Percentiles rank a stretch among this genome's conserved stretches.
Conservation (phyloP, 257 asterid species). For the Lycium ferocissimum region DNA sequence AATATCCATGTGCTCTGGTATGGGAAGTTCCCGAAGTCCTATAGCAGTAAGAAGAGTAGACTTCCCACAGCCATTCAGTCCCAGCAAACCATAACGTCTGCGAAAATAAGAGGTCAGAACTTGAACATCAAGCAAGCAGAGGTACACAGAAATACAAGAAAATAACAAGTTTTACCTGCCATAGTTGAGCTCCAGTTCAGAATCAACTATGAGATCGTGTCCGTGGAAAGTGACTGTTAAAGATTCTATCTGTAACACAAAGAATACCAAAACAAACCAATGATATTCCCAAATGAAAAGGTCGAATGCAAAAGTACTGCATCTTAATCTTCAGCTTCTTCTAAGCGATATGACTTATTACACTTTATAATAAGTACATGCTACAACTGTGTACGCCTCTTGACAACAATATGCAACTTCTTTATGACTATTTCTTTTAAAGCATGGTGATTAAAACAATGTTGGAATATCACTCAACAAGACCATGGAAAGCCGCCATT, state of each 20-base stretch:
- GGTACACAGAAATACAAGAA: background rate
- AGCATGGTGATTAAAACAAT: background rate
- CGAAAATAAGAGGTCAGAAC: slow-evolving; percentile 22
- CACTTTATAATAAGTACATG: background rate
- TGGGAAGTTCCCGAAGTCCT: slow-evolving; percentile 35
- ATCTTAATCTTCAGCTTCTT: background rate
- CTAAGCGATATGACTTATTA: background rate
- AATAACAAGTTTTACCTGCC: slow-evolving; percentile 56
- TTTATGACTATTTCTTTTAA: background rate
- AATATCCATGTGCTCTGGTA: slow-evolving; percentile 45
- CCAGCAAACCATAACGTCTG: slow-evolving; percentile 41
- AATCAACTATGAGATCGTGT: slow-evolving; percentile 74
- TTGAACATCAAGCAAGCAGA: background rate
- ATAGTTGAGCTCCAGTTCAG: slow-evolving; percentile 77
- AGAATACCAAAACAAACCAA: background rate
- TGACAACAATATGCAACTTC: background rate
- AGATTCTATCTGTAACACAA: slow-evolving; percentile 63
- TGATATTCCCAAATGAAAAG: background rate
- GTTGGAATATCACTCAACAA: background rate
- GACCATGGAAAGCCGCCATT: background rate
- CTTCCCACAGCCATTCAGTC: slow-evolving; percentile 43
- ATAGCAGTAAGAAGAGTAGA: slow-evolving; percentile 38
- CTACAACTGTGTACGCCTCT: background rate
- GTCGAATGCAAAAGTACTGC: background rate
- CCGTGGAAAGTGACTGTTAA: slow-evolving; percentile 83